Conservation (phyloP, 2,329 filamentous ascomycete species). For the Sclerotinia sclerotiorum region DNA sequence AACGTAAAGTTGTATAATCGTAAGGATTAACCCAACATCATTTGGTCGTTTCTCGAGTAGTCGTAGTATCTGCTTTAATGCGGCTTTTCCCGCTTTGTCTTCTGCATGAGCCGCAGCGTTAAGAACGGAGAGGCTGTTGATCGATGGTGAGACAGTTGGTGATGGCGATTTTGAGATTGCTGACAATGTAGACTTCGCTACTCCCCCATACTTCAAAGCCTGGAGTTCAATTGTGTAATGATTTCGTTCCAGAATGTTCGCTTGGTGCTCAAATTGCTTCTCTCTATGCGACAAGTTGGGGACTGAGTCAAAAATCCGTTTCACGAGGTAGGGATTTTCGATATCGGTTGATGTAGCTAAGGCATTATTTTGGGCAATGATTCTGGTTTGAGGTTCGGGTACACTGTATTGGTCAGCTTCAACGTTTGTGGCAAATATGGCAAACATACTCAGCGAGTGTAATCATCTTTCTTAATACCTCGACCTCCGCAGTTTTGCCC, state of each 20-base stretch:
- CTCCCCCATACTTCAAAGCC: conserved; percentile 66
- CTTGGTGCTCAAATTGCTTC: conserved; percentile 72
- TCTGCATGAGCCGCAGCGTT: conserved; percentile 74
- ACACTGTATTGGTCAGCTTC: conserved; percentile 51
- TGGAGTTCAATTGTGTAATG: conserved; percentile 63
- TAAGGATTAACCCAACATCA: conserved; percentile 78
- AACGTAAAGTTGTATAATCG: conserved; percentile 78
- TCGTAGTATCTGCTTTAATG: conserved; percentile 67
- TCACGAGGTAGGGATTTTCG: conserved; percentile 66
- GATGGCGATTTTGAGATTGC: conserved; percentile 47
- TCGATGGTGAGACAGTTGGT: conserved; percentile 50
- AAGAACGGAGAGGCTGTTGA: conserved; percentile 59
- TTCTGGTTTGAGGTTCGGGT: conserved; percentile 63
- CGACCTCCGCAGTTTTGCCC: conserved; percentile 65
- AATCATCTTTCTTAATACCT: conserved; percentile 60
- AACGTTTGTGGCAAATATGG: conserved; percentile 16
- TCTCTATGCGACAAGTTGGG: conserved; percentile 56
- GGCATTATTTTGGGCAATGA: conserved; percentile 66
- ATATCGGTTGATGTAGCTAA: conserved; percentile 46
- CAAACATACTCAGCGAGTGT: conserved; percentile 59
- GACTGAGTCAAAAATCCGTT: conserved; percentile 59
- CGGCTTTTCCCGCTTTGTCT: conserved; percentile 61
- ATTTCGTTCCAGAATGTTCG: conserved; percentile 60
- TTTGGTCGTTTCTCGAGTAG: conserved; percentile 72
- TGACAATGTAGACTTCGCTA: conserved; percentile 50